A percentile compares a stretch with the other conserved stretches of the same genome.
Evolutionary conservation across 176 grass and related monocot species (phyloP).

Genomic region (Juncus inflexus): DNA sequence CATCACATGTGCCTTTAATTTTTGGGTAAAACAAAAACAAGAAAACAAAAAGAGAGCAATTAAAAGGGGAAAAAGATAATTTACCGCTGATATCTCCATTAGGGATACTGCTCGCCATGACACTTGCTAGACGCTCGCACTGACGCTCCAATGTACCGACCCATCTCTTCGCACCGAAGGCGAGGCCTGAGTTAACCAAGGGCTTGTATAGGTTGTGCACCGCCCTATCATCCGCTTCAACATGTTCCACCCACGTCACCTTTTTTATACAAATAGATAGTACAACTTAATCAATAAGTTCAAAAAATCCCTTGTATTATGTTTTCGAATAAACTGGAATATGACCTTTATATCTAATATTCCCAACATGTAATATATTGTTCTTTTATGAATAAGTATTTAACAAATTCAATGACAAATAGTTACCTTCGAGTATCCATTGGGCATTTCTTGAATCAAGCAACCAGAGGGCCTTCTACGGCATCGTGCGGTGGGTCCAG

Average conservation of each 20-base stretch:
- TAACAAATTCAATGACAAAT: slow-evolving; percentile 5
- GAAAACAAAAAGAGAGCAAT: neutral
- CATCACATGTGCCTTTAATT: no score
- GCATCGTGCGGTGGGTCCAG: neutral
- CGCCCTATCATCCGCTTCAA: slow-evolving; percentile 53
- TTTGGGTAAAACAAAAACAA: neutral
- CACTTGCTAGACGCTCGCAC: slow-evolving; percentile 63
- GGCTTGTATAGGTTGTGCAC: slow-evolving; percentile 71
- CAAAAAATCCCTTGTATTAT: no score
- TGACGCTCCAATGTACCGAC: slow-evolving; percentile 58
- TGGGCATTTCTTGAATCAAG: slow-evolving; percentile 73
- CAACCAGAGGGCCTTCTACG: slow-evolving; percentile 67
- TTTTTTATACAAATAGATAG: neutral
- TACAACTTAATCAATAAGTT: no score
- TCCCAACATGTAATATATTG: neutral
- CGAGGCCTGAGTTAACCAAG: slow-evolving; percentile 58
- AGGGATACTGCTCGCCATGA: slow-evolving; percentile 38
- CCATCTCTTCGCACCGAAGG: slow-evolving; percentile 77
- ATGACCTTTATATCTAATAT: slow-evolving; percentile 3
- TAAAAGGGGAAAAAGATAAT: neutral
- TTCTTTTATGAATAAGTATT: neutral
- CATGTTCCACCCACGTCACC: slow-evolving; percentile 92
- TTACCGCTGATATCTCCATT: slow-evolving; percentile 37
- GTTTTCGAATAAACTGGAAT: neutral
- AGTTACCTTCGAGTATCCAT: slow-evolving; percentile 72